These are phyloP conservation scores for Chloris gayana DNA, from an alignment of 176 grass and related monocot species.

Conservation along the genomic window DNA sequence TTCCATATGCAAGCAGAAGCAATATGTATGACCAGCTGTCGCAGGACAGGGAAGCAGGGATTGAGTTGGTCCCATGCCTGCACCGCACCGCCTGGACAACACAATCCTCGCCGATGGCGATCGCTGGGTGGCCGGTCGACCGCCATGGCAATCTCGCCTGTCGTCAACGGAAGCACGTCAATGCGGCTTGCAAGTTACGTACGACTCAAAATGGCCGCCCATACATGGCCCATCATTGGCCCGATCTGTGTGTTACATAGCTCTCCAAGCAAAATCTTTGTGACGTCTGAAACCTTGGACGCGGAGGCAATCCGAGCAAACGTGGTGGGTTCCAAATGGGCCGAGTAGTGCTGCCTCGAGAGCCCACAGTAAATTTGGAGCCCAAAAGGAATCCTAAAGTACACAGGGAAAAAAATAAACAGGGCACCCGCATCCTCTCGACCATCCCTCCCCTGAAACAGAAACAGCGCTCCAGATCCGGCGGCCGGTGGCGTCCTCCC, in stretches of 20 bases:
- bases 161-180: not conserved
- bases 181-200: not conserved
- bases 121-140: no score
- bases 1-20: not conserved
- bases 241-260: no score
- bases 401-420: not conserved
- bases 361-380: no score
- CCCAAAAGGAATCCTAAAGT: not conserved
- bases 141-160: not conserved
- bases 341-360: no score
- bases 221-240: no score
- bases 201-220: not conserved
- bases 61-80: not conserved
- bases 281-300: no score
- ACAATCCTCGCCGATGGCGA: not conserved
- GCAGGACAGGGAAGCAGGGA: not conserved
- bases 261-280: no score
- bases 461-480: slow-evolving; percentile 47
- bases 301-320: no score
- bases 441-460: not conserved
- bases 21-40: not conserved
- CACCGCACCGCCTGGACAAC: not conserved
- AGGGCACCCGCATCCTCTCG: slow-evolving; percentile 1
- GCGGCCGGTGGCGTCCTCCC: slow-evolving; percentile 47
- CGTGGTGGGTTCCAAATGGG: no score